Percentiles rank a stretch among this genome's conserved stretches.
These are phyloP conservation scores for Cafeteria roenbergensis DNA, from an alignment of 108 stramenopile genomes.

Conservation along the genomic window DNA sequence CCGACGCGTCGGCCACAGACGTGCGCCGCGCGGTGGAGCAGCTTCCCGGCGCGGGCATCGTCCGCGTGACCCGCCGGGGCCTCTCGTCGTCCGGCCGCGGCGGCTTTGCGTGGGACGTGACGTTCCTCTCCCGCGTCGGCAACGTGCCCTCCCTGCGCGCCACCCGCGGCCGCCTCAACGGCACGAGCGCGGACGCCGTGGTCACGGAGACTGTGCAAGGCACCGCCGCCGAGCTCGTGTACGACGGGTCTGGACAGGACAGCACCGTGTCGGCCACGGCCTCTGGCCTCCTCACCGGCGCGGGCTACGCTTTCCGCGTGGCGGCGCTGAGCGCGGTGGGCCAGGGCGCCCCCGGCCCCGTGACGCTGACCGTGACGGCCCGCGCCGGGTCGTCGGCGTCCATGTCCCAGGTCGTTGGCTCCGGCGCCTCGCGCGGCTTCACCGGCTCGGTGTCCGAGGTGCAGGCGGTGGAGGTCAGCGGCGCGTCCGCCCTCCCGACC, in stretches of 20 bases:
- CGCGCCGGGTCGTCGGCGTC: constrained; percentile 55
- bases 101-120: not conserved
- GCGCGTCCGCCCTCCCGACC: constrained; percentile 17
- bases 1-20: constrained; percentile 1
- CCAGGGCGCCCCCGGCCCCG: constrained; percentile 43
- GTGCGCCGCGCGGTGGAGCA: not conserved
- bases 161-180: constrained; percentile 2
- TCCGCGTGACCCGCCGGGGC: no score
- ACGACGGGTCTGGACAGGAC: constrained; percentile 51
- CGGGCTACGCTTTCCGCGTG: constrained; percentile 65
- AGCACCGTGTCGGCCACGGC: constrained; percentile 31
- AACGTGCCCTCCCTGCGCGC: not conserved
- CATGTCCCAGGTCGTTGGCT: constrained; percentile 54
- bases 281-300: constrained; percentile 37
- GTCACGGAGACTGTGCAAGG: constrained; percentile 49
- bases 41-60: not conserved
- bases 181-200: constrained; percentile 19
- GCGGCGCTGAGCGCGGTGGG: constrained; percentile 57
- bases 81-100: not conserved
- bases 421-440: constrained; percentile 51
- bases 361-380: constrained; percentile 50
- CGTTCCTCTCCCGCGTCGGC: constrained; percentile 8
- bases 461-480: constrained; percentile 39
- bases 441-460: constrained; percentile 62
- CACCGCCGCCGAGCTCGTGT: constrained; percentile 48